phyloP scores from a whole-genome alignment of 768 basidiomycete genomes.

The Panus rudis region DNA sequence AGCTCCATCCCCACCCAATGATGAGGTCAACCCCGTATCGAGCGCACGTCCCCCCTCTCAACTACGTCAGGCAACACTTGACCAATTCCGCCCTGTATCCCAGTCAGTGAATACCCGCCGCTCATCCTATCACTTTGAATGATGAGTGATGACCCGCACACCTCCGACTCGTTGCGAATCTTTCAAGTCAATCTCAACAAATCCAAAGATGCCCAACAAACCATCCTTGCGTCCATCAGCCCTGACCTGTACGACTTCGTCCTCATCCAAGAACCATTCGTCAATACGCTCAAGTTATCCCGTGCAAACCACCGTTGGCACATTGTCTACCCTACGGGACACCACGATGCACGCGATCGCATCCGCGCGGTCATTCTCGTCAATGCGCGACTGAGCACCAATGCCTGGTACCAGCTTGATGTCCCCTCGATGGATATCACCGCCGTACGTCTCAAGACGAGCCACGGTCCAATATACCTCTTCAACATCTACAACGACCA shows the following conservation, averaged over 20 bases:
- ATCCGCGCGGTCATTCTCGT: slow-evolving; percentile 11
- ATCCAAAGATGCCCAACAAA: slow-evolving; percentile 14
- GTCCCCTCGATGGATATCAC: slow-evolving; percentile 20
- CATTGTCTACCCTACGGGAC: slow-evolving; percentile 20
- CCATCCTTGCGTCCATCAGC: slow-evolving; percentile 8
- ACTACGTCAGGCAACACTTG: too few species aligned
- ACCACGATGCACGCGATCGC: slow-evolving; percentile 1
- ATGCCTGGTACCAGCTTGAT: slow-evolving; percentile 8
- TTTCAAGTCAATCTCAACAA: slow-evolving; percentile 26
- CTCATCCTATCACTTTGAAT: too few species aligned
- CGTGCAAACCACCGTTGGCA: slow-evolving; percentile 10
- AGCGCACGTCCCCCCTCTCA: too few species aligned
- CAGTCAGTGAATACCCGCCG: too few species aligned
- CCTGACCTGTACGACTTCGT: slow-evolving; percentile 25
- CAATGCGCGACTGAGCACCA: slow-evolving; percentile 6
- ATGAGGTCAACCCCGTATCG: too few species aligned
- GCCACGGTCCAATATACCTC: background rate
- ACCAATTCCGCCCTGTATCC: too few species aligned
- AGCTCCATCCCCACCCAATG: too few species aligned
- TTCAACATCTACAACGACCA: slow-evolving; percentile 5
- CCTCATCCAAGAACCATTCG: slow-evolving; percentile 33
- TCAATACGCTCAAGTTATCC: slow-evolving; percentile 17
- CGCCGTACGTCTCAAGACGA: background rate
- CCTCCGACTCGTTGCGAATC: slow-evolving; percentile 14
- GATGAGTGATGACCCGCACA: too few species aligned